These are phyloP conservation scores for Priceomyces haplophilus DNA, from an alignment of 805 yeast species.

Conservation along the genomic window DNA sequence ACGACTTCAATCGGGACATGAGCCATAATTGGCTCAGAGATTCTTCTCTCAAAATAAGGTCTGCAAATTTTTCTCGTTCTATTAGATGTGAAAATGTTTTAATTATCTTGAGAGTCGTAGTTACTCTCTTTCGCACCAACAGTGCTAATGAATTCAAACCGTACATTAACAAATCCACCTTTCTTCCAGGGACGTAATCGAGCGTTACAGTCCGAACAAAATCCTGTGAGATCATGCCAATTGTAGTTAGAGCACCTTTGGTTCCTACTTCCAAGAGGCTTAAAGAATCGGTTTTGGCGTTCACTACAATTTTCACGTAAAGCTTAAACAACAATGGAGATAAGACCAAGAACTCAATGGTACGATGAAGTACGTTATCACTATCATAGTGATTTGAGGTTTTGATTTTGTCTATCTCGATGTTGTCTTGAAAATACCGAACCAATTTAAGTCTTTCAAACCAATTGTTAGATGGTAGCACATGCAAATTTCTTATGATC, in stretches of 20 bases:
- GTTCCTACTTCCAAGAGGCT: slow-evolving; percentile 4
- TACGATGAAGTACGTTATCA: slow-evolving; percentile 10
- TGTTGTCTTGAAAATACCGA: slow-evolving; percentile 23
- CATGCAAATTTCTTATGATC: slow-evolving; percentile 26
- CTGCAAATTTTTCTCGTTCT: slow-evolving; percentile 10
- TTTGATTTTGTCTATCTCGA: slow-evolving; percentile 17
- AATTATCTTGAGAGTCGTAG: slow-evolving; percentile 19
- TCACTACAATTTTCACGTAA: slow-evolving; percentile 14
- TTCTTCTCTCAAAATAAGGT: slow-evolving; percentile 12
- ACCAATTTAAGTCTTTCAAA: slow-evolving; percentile 20
- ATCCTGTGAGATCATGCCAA: slow-evolving; percentile 22
- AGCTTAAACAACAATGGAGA: slow-evolving; percentile 23
- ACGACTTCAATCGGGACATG: slow-evolving; percentile 19
- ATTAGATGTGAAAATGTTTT: slow-evolving; percentile 15
- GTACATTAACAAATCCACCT: slow-evolving; percentile 29
- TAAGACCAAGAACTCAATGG: slow-evolving; percentile 13
- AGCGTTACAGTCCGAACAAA: slow-evolving; percentile 15
- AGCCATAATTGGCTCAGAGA: slow-evolving; percentile 13
- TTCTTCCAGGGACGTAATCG: slow-evolving; percentile 24
- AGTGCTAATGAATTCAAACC: slow-evolving; percentile 31
- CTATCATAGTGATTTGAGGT: slow-evolving; percentile 13
- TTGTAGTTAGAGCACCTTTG: slow-evolving; percentile 8
- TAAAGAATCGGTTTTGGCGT: slow-evolving; percentile 13
- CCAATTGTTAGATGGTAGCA: slow-evolving; percentile 37
- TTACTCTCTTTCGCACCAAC: slow-evolving; percentile 20